Base-by-base conservation (phyloP, 2,329 filamentous ascomycete genomes). In the Colletotrichum sidae region DNA sequence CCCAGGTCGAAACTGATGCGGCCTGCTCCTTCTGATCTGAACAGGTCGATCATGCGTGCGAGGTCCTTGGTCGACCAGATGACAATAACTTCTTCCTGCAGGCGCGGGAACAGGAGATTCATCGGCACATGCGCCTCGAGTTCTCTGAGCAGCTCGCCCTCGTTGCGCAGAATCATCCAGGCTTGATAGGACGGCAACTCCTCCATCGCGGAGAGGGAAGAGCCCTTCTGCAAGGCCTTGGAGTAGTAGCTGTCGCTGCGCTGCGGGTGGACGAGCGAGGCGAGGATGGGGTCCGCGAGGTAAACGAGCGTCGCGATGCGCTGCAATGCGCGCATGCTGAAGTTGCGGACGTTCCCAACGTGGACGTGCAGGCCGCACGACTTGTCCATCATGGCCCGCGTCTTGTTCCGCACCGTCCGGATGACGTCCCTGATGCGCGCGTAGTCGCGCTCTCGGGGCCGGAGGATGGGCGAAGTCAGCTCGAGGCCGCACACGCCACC, bases 311-410 rank as follows among this genome's bases (percentile, higher is more conserved):
- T 65, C 3, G 45, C 12, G 13, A 61, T 58, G 33, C 55, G 60
- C 35, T 66, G 57, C 4, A 67, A 15, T 2, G 46, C 10, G 6
- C 33, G 56, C 8, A 65, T 47, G 0, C 47, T 49, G 49, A 65
- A 67, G 10, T 42, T 44, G n/a, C 37, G 42, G 10, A 56, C 8
- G 13, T 53, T 45, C 6, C 61, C 56, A 17, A 66, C 56, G 42
- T 67, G 65, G 4, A 67, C 53, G 38, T 66, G 62, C 4, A 61
- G 10, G 6, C 61, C 65, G 10, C 61, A 60, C n/a, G 33, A 45
- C 8, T 9, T 6, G 34, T 54, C 39, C 1, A 52, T 8, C 51
- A 67, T 61, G 11, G 47, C 49, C 2, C 65, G 56, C 9, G 46
- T 15, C 25, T 34, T 39, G 13, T 33, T 37, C 15, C 65, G 56